Evolutionary conservation across 768 basidiomycete species (phyloP), one percentile per base, ranked within the genome.

Genomic region (Sporobolomyces pararoseus): DNA sequence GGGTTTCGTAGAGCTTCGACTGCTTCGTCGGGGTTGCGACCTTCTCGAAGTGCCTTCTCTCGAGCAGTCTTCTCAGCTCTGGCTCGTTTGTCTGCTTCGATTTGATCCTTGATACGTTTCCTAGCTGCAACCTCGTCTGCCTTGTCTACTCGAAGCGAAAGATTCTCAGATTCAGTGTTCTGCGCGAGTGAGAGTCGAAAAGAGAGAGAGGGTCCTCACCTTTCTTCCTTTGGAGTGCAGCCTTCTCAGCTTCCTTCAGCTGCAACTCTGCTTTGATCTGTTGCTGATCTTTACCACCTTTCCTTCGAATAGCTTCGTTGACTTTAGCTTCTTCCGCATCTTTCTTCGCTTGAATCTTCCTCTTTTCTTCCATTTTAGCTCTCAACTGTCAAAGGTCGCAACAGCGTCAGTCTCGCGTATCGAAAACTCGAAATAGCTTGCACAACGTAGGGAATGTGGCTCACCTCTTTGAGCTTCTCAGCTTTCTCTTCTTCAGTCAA

Each of bases 401-500:
- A 29, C 51, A 12, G 19, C 51, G 27, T 47, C 23, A n/a, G 46
- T 47, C 46, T 17, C 9, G 39, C 9, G 39, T 10, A 42, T 9
- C 39, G 39, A 42, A 17, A 42, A 17, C 9, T 9, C 7, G n/a
- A 4, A 39, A 19, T 35, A n/a, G 39, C 17, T 0, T 7, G 32
- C 21, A 29, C 14, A 4, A 19, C 49, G 10, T 47, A 23, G 17
- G 34, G 44, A 39, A 53, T 44, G 39, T 7, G 23, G 25, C 14
- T 23, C 50, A 74, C 73, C 62, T 96, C 95, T 0, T 80, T 86
- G 0, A 98, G 83, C 76, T 87, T 90, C 73, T 86, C 82, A 67
- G 86, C 85, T 83, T 88, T 95, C 80, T 98, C 92, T 76, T 94
- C 92, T 80, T 97, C 93, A 0, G 94, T 97, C 60, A 99, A 79